phyloP scores from a whole-genome alignment of 129 eudicot species.

The Mikania micrantha region DNA sequence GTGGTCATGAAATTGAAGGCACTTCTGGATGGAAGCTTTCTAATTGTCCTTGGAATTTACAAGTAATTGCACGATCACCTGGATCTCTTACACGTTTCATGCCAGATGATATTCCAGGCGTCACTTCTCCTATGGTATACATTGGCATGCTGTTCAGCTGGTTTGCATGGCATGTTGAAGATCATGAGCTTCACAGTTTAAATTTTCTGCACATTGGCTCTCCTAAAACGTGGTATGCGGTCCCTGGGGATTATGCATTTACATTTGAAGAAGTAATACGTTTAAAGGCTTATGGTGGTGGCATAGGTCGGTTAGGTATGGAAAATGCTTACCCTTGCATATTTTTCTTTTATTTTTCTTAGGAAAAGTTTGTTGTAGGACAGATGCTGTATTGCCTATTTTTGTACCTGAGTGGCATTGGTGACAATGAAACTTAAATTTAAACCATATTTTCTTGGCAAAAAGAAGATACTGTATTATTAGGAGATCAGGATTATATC shows the following conservation, averaged over 20 bases:
- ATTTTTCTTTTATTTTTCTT: background rate
- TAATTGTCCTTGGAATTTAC: constrained; percentile 94
- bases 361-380: background rate
- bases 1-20: constrained; percentile 56
- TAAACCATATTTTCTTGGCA: background rate
- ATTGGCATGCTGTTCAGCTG: constrained; percentile 97
- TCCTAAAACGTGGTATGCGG: constrained; percentile 92
- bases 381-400: background rate
- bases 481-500: background rate
- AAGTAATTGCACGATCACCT: constrained; percentile 87
- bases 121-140: constrained; percentile 96
- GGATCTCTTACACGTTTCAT: constrained; percentile 93
- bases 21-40: constrained; percentile 94
- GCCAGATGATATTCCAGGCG: constrained; percentile 99
- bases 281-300: constrained; percentile 63
- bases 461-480: background rate
- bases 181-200: constrained; percentile 97
- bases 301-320: constrained; percentile 74
- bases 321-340: constrained; percentile 14
- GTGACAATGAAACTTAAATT: background rate
- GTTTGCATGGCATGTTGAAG: constrained; percentile 99
- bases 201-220: constrained; percentile 90
- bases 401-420: background rate
- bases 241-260: constrained; percentile 82
- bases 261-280: constrained; percentile 87